These are phyloP conservation scores for Perilla frutescens DNA, from an alignment of 257 asterid genomes.

Conservation along the genomic window DNA sequence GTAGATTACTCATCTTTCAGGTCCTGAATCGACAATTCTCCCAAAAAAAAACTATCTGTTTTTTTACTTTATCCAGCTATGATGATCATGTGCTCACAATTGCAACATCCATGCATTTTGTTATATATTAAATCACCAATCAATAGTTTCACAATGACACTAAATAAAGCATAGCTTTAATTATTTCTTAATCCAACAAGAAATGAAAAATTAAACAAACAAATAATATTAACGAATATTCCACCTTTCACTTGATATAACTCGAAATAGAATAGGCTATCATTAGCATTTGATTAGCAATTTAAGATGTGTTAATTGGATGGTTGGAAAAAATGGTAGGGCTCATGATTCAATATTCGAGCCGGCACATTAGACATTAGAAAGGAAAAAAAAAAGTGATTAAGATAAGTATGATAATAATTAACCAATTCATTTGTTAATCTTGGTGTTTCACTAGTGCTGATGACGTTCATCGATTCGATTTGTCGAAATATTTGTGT, in stretches of 20 bases:
- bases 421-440: constrained; percentile 25
- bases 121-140: too few relatives aligned
- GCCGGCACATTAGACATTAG: constrained; percentile 6
- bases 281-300: constrained; percentile 38
- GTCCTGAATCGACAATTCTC: too few relatives aligned
- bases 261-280: constrained; percentile 25
- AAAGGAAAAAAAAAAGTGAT: constrained; percentile 15
- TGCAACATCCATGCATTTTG: not conserved
- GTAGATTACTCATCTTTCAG: too few relatives aligned
- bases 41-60: too few relatives aligned
- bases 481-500: not conserved
- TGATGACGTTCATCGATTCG: constrained; percentile 30
- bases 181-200: not conserved
- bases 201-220: not conserved
- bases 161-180: not conserved
- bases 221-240: not conserved
- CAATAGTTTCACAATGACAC: not conserved
- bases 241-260: not conserved
- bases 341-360: not conserved
- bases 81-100: constrained; percentile 1
- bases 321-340: constrained; percentile 20
- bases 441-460: constrained; percentile 15
- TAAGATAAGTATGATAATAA: constrained; percentile 38
- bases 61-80: not conserved
- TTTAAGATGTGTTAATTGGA: constrained; percentile 34